phyloP scores from a whole-genome alignment of 2,329 filamentous ascomycete species.

The Graphiopsis chlorocephala region DNA sequence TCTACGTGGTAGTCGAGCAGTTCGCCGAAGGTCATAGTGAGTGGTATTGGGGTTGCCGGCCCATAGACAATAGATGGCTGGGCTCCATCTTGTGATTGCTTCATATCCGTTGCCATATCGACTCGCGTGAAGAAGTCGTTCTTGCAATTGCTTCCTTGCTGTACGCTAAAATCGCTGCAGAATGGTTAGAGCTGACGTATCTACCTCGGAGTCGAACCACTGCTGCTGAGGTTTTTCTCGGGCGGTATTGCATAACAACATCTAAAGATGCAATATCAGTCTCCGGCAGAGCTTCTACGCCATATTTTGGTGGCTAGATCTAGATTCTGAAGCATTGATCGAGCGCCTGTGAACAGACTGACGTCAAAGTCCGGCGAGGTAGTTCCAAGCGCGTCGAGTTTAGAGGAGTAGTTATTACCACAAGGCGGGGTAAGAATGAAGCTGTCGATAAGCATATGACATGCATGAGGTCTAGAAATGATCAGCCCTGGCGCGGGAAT shows the following conservation, averaged over 20 bases:
- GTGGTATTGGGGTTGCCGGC: conserved; percentile 28
- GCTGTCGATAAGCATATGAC: background rate
- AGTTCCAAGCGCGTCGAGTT: background rate
- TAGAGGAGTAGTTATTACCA: background rate
- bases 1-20: conserved; percentile 30
- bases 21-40: conserved; percentile 30
- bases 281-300: background rate
- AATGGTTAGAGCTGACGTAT: background rate
- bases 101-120: conserved; percentile 14
- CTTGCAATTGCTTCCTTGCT: background rate
- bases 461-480: background rate
- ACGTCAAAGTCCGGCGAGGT: background rate
- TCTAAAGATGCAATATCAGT: background rate
- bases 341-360: background rate
- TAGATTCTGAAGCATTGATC: background rate
- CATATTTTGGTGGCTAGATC: background rate
- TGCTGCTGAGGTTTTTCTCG: background rate
- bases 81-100: conserved; percentile 19
- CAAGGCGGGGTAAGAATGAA: background rate
- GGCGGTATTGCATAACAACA: background rate
- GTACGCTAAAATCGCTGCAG: background rate
- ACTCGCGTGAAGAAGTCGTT: background rate
- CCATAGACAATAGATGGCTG: conserved; percentile 30
- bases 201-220: background rate
- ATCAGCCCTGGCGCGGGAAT: background rate